A percentile compares a stretch with the other conserved stretches of the same genome.
Conservation (phyloP, 2,329 filamentous ascomycete species). For the Nannizzia gypsea region DNA sequence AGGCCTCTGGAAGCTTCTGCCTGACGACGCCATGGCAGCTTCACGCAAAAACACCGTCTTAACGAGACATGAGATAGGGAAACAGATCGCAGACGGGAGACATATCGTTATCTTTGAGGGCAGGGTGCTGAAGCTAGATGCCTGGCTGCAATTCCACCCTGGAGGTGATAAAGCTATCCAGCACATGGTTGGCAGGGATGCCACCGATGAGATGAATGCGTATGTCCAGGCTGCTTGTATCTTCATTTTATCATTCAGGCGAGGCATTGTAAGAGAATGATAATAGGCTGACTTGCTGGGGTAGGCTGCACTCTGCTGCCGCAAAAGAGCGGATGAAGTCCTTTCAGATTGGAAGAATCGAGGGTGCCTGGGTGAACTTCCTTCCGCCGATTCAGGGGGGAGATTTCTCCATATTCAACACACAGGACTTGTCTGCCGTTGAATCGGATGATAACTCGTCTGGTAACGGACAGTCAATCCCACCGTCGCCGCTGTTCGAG, state of each 20-base stretch:
- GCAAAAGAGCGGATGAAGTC: conserved; percentile 63
- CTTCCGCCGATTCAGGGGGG: conserved; percentile 85
- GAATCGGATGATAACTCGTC: conserved; percentile 30
- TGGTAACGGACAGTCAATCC: conserved; percentile 44
- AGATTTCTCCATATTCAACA: conserved; percentile 49
- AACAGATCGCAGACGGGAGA: conserved; percentile 68
- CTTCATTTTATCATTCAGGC: background rate
- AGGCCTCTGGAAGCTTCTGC: background rate
- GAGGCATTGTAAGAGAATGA: background rate
- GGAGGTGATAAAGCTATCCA: conserved; percentile 82
- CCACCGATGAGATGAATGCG: conserved; percentile 87
- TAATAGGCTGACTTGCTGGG: background rate
- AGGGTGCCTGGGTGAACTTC: conserved; percentile 79
- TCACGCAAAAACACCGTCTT: conserved; percentile 39
- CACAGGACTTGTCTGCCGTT: background rate
- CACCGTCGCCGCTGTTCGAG: conserved; percentile 49
- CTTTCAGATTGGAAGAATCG: conserved; percentile 72
- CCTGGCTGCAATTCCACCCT: conserved; percentile 81
- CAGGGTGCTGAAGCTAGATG: conserved; percentile 73
- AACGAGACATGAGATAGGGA: conserved; percentile 59
- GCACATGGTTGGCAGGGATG: conserved; percentile 90
- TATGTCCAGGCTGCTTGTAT: conserved; percentile 31
- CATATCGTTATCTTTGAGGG: conserved; percentile 70
- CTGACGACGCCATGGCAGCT: conserved; percentile 5
- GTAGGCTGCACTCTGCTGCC: conserved; percentile 69